phyloP scores from a whole-genome alignment of 495 filamentous ascomycete genomes.

The Bacidia gigantensis region DNA sequence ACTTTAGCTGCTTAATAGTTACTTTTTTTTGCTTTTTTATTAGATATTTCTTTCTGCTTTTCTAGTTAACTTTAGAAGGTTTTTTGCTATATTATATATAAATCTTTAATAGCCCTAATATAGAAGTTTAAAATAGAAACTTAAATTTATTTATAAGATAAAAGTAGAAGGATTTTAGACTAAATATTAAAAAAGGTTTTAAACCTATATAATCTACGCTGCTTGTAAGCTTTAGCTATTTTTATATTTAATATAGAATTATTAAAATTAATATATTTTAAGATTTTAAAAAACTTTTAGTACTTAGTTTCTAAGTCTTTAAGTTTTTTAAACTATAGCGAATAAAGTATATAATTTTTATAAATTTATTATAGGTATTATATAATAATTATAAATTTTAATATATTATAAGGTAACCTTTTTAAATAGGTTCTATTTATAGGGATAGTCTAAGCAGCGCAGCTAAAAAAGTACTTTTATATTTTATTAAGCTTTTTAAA shows the following conservation, averaged over 20 bases:
- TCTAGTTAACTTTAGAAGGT: neutral
- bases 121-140: neutral
- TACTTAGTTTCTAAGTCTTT: neutral
- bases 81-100: neutral
- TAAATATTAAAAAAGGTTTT: too few relatives aligned
- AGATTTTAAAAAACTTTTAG: neutral
- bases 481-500: neutral
- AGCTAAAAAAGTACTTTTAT: neutral
- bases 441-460: neutral
- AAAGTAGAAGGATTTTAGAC: too few relatives aligned
- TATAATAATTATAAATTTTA: neutral
- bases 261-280: too few relatives aligned
- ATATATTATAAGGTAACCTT: too few relatives aligned
- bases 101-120: constrained; percentile 4
- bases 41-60: too few relatives aligned
- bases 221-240: too few relatives aligned
- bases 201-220: too few relatives aligned
- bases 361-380: neutral
- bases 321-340: neutral
- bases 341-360: neutral
- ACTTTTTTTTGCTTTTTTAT: too few relatives aligned
- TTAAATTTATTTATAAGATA: neutral
- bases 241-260: too few relatives aligned
- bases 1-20: too few relatives aligned
- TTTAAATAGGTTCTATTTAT: constrained; percentile 13